Evolutionary conservation across 345 rosid species (phyloP).

Genomic region (Salix dunnii): DNA sequence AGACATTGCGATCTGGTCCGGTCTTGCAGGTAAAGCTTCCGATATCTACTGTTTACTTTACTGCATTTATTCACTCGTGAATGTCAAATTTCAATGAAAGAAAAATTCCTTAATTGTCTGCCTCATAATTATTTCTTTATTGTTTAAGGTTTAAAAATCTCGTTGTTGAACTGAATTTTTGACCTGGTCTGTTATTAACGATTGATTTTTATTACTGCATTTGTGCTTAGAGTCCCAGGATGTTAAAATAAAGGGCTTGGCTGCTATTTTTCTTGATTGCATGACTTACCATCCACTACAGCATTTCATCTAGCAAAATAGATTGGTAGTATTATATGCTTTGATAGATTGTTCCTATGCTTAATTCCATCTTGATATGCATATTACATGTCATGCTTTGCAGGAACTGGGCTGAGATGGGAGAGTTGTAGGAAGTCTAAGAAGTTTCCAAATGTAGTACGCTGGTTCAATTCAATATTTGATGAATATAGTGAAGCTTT

Average conservation of each 20-base stretch:
- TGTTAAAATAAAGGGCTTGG: neutral
- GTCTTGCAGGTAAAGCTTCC: constrained; percentile 59
- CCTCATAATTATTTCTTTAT: neutral
- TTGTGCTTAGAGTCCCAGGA: neutral
- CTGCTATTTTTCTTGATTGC: neutral
- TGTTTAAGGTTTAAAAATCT: neutral
- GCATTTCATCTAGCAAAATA: neutral
- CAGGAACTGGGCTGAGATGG: constrained; percentile 86
- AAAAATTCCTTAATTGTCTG: neutral
- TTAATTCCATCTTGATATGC: neutral
- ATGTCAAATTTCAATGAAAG: neutral
- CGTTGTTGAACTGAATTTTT: neutral
- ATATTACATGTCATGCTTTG: constrained; percentile 3
- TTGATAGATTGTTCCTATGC: neutral
- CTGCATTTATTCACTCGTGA: neutral
- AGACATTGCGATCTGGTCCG: constrained; percentile 85
- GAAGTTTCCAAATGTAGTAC: constrained; percentile 69
- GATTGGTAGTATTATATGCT: neutral
- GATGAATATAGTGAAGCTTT: constrained; percentile 55
- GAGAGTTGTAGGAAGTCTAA: constrained; percentile 89
- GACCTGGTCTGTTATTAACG: neutral
- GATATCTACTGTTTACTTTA: neutral
- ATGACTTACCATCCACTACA: neutral
- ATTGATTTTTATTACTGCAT: neutral
- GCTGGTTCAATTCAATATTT: constrained; percentile 80